These are phyloP conservation scores for Camelina sativa DNA, from an alignment of 345 rosid genomes.

Conservation along the genomic window DNA sequence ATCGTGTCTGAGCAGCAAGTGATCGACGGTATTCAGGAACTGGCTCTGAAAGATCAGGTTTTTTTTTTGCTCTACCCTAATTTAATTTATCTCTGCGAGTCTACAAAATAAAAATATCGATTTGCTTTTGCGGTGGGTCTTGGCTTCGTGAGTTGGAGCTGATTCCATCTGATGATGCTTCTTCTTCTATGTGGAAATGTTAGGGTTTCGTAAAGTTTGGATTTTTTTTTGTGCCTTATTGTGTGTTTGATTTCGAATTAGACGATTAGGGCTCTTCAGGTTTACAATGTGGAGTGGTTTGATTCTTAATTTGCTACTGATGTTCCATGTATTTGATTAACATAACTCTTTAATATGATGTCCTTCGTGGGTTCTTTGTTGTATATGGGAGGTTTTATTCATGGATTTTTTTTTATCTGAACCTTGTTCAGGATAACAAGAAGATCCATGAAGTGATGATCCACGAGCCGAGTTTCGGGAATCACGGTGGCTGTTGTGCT, in stretches of 20 bases:
- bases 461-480: conserved; percentile 53
- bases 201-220: conserved; percentile 22
- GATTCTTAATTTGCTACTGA: conserved; percentile 9
- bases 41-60: conserved; percentile 46
- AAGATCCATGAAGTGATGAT: conserved; percentile 42
- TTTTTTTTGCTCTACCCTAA: not conserved
- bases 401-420: too few relatives aligned
- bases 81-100: not conserved
- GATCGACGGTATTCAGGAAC: conserved; percentile 33
- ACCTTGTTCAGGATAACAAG: conserved; percentile 47
- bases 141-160: conserved; percentile 14
- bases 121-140: conserved; percentile 13
- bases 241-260: not conserved
- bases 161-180: conserved; percentile 2
- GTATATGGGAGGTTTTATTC: not conserved
- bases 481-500: conserved; percentile 77
- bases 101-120: too few relatives aligned
- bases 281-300: not conserved
- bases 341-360: not conserved
- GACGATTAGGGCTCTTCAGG: not conserved
- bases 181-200: conserved; percentile 15
- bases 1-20: conserved; percentile 44
- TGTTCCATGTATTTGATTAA: not conserved
- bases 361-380: not conserved
- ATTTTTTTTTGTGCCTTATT: not conserved